Evolutionary conservation across 768 basidiomycete genomes (phyloP), one percentile per base, ranked within the genome.

Genomic region (Daedalea quercina): DNA sequence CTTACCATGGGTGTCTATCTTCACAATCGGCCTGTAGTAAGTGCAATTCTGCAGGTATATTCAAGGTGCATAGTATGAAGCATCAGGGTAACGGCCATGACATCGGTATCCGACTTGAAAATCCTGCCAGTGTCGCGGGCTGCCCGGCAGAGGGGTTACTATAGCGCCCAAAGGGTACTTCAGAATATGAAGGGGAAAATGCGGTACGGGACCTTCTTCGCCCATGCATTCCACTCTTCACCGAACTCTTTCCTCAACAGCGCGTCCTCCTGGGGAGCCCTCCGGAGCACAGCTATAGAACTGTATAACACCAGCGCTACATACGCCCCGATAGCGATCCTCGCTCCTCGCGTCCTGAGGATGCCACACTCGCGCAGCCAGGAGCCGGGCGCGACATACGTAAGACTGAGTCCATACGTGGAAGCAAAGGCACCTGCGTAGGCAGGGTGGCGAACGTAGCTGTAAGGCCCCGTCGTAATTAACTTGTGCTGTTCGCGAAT

Each of bases 301-400:
- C 46, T 35, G 40, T 47, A 50, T 2, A 41, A 9, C 24, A 26
- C 26, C 22, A 26, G 45, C 15, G 33, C 33, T 1, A 28, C 19
- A 19, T 44, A 54, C 4, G 13, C 40, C 33, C 22, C 43, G 24
- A 33, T 25, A 19, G 24, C 51, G 19, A 24, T 47, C 41, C 45
- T 44, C 33, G 53, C 57, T 17, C 31, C 22, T 13, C n/a, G 20
- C 40, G 51, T 50, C n/a, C 28, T 34, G 9, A 58, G 12, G 12
- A 58, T 44, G 2, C 51, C 53, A 40, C 55, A 50, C 45, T 61
- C 60, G 28, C 19, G 23, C 47, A 52, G 15, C 60, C 57, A 62
- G 28, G 60, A 55, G 2, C 60, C 60, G 1, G 37, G 40, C 23
- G 53, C 40, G 22, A 37, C 28, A 22, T 26, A 45, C 4, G 57